Evolutionary conservation across 1,284 basidiomycete genomes (phyloP), one percentile per base, ranked within the genome.

Genomic region (Malassezia nana): DNA sequence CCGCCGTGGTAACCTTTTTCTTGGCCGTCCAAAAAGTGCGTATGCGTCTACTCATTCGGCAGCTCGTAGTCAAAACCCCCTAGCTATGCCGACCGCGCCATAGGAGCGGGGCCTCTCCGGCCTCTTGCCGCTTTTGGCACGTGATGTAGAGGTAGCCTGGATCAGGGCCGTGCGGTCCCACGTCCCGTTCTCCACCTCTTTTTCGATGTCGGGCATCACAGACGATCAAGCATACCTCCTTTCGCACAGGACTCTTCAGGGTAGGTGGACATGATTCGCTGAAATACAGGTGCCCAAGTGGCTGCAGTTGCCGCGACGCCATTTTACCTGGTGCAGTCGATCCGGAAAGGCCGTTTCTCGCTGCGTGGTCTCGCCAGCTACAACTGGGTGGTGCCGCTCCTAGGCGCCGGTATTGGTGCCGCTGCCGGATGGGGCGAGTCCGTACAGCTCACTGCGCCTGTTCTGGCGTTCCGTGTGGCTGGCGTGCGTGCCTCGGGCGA

Each of bases 271-370:
- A 26, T 12, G 15, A n/a, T 20, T 8, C 20, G 1, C 28, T 55
- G 3, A 38, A 18, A 30, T 15, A 12, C 39, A 40, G 67, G 67
- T 12, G 40, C 58, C 2, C 67, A 72, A 43, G 51, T 58, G 28
- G 67, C 63, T 0, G 60, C 66, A 49, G 50, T 72, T 10, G 60
- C 60, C 1, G 69, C 66, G 0, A 70, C 66, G 3, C 69, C 69
- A 1, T 20, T 69, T 10, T 72, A 67, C 51, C 33, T 64, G 0
- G 9, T 72, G 3, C 53, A 61, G 18, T 32, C 59, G 1, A 12
- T 64, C 0, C 60, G 69, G 8, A 59, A 60, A 2, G 53, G 65
- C 0, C 57, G 60, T 4, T 70, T 70, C 28, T 44, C 50, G 0
- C 39, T 72, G 1, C 60, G 63, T 6, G 58, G 60, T 0, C 40